Evolutionary conservation across 1,284 basidiomycete genomes (phyloP).

Genomic region (Ustilago bromivora): DNA sequence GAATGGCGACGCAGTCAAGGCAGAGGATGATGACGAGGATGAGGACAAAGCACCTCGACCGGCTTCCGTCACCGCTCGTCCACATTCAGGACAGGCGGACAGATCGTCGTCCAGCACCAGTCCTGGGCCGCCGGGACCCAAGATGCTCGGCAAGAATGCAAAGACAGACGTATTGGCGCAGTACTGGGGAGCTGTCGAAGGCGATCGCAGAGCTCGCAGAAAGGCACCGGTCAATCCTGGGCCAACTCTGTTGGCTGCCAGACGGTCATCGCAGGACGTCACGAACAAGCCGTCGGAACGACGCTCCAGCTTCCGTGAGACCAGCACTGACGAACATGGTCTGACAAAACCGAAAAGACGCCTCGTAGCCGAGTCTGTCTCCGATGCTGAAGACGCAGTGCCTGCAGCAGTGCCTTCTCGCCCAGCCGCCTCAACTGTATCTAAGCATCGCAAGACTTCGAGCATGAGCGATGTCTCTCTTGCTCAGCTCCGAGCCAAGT

Average conservation of each 20-base stretch:
- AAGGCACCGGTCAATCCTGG: slow-evolving; percentile 43
- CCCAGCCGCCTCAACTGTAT: slow-evolving; percentile 1
- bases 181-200: slow-evolving; percentile 67
- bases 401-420: slow-evolving; percentile 12
- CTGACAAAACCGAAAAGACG: slow-evolving; percentile 33
- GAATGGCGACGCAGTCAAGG: slow-evolving; percentile 23
- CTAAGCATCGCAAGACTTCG: slow-evolving; percentile 49
- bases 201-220: slow-evolving; percentile 52
- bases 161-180: slow-evolving; percentile 65
- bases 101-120: slow-evolving; percentile 41
- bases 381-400: slow-evolving; percentile 35
- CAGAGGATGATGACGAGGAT: slow-evolving; percentile 34
- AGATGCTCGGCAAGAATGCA: slow-evolving; percentile 67
- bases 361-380: slow-evolving; percentile 38
- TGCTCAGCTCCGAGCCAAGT: slow-evolving; percentile 19
- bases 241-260: slow-evolving; percentile 35
- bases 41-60: slow-evolving; percentile 35
- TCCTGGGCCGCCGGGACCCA: slow-evolving; percentile 58
- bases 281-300: slow-evolving; percentile 29
- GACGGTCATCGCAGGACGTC: slow-evolving; percentile 32
- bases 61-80: slow-evolving; percentile 15
- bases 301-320: slow-evolving; percentile 45
- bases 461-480: slow-evolving; percentile 43
- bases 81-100: slow-evolving; percentile 23
- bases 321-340: slow-evolving; percentile 26